Evolutionary conservation across 176 grass and related monocot species (phyloP).

Genomic region (Eleusine indica): DNA sequence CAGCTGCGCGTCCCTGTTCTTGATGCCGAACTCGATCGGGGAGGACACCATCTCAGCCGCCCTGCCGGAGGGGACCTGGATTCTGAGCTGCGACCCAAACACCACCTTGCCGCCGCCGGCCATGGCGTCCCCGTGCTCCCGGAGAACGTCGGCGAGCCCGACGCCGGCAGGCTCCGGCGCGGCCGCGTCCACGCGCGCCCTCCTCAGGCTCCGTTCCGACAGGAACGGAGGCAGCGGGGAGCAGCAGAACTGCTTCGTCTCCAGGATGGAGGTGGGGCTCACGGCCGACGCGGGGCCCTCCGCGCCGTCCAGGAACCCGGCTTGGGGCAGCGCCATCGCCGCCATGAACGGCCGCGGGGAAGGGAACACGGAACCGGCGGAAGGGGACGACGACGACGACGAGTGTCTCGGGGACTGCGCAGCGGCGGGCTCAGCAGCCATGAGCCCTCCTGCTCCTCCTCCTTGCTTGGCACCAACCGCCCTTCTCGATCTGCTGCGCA

Average conservation of each 20-base stretch:
- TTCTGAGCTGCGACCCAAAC: constrained; percentile 79
- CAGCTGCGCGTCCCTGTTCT: constrained; percentile 75
- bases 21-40: constrained; percentile 90
- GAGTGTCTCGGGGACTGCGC: constrained; percentile 33
- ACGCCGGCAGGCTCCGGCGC: constrained; percentile 38
- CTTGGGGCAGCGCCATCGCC: constrained; percentile 58
- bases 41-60: constrained; percentile 49
- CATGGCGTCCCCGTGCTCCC: constrained; percentile 48
- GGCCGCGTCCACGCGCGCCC: constrained; percentile 23
- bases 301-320: constrained; percentile 52
- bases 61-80: constrained; percentile 69
- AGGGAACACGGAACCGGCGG: constrained; percentile 37
- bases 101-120: constrained; percentile 57
- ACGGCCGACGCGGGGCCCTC: constrained; percentile 51
- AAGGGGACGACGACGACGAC: constrained; percentile 2
- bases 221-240: constrained; percentile 52
- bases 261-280: constrained; percentile 93
- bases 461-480: constrained; percentile 56
- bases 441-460: constrained; percentile 28
- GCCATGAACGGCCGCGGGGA: constrained; percentile 68
- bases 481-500: constrained; percentile 69
- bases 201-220: constrained; percentile 52
- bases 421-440: constrained; percentile 48
- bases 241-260: constrained; percentile 70
- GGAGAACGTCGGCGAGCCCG: constrained; percentile 78